These are phyloP conservation scores for Alternaria triticimaculans DNA, from an alignment of 2,329 filamentous ascomycete species.

Conservation along the genomic window DNA sequence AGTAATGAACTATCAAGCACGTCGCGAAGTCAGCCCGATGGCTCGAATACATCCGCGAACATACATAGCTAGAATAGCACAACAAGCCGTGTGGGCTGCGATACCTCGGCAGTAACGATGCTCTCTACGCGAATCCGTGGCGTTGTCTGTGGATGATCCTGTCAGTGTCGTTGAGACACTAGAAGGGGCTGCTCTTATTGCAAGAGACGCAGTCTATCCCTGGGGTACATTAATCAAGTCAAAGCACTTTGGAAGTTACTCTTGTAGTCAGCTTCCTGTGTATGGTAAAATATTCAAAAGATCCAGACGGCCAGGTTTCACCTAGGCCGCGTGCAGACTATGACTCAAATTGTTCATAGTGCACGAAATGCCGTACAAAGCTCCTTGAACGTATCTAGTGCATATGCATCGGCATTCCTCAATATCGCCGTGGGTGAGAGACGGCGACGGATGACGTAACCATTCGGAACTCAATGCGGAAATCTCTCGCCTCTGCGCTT, in stretches of 20 bases:
- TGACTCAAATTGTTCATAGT: too few relatives aligned
- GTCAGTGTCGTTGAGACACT: not conserved
- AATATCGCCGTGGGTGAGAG: not conserved
- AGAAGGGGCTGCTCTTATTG: not conserved
- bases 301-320: not conserved
- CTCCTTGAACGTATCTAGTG: not conserved
- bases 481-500: conserved; percentile 17
- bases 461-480: conserved; percentile 4
- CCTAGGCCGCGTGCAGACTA: not conserved
- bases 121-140: not conserved
- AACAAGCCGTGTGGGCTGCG: not conserved
- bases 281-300: not conserved
- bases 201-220: rapidly evolving
- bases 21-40: not conserved
- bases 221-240: not conserved
- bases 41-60: not conserved
- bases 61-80: not conserved
- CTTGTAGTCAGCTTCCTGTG: not conserved
- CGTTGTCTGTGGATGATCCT: not conserved
- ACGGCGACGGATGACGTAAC: conserved; percentile 25
- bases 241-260: not conserved
- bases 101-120: not conserved
- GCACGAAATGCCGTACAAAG: not conserved
- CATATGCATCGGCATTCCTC: not conserved
- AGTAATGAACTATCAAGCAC: too few relatives aligned